Evolutionary conservation across 306 rosid species (phyloP).

Genomic region (Albizia julibrissin): DNA sequence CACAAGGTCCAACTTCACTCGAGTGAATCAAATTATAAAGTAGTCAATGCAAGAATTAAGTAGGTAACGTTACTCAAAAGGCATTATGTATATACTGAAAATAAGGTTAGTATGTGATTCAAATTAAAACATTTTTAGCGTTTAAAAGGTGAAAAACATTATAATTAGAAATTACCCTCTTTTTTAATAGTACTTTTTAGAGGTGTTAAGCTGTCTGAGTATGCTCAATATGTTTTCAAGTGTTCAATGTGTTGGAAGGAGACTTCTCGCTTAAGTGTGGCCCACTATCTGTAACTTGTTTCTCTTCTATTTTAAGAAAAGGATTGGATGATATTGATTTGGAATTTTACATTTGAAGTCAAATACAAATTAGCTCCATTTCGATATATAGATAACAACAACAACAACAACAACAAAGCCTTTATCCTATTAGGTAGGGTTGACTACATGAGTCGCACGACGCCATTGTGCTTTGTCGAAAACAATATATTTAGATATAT

Average conservation of each 20-base stretch:
- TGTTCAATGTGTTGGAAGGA: not conserved
- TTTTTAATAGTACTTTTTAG: not conserved
- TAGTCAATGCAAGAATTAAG: not conserved
- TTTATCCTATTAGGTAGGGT: too few relatives aligned
- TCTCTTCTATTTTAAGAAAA: not conserved
- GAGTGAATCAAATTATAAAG: not conserved
- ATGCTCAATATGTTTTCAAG: not conserved
- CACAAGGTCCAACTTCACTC: not conserved
- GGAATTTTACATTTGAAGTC: too few relatives aligned
- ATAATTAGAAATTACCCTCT: not conserved
- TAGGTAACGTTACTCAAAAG: not conserved
- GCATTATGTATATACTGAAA: not conserved
- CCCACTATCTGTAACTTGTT: not conserved
- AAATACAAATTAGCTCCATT: too few relatives aligned
- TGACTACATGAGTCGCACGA: too few relatives aligned
- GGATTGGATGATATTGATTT: not conserved
- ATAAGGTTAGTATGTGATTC: not conserved
- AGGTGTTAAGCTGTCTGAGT: not conserved
- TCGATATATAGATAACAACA: too few relatives aligned
- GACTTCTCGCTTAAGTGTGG: not conserved
- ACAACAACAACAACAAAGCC: too few relatives aligned
- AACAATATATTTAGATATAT: too few relatives aligned
- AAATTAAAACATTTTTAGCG: not conserved
- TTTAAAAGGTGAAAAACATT: not conserved
- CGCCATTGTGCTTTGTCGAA: too few relatives aligned